A percentile compares a stretch with the other conserved stretches of the same genome.
Evolutionary conservation across 2,329 filamentous ascomycete genomes (phyloP).

Genomic region (Calonectria pseudoturangicola): DNA sequence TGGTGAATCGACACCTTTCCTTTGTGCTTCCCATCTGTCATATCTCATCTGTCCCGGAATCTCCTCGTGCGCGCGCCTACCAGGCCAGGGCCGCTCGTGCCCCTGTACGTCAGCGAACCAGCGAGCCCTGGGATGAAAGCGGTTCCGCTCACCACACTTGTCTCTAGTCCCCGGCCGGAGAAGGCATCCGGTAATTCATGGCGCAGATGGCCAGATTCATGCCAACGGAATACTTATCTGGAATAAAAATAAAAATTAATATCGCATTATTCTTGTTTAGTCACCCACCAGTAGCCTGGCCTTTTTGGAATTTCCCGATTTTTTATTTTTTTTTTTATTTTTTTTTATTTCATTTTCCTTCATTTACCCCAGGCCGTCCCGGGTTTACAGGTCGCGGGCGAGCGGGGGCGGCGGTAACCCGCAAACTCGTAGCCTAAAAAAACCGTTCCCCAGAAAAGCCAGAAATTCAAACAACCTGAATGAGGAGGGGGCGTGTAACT

Average conservation of each 20-base stretch:
- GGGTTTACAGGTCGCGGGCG: constrained; percentile 33
- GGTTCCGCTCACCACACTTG: constrained; percentile 36
- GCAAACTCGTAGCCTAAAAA: constrained; percentile 34
- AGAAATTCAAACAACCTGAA: constrained; percentile 4
- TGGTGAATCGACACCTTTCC: neutral
- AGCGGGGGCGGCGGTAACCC: constrained; percentile 32
- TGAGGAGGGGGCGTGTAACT: constrained; percentile 27
- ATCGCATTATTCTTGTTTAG: neutral
- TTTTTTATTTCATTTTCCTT: constrained; percentile 2
- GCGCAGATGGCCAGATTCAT: constrained; percentile 9
- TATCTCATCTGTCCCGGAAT: constrained; percentile 34
- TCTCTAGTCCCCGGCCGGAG: constrained; percentile 21
- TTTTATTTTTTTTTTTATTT: neutral
- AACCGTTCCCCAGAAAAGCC: constrained; percentile 36
- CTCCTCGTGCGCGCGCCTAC: constrained; percentile 36
- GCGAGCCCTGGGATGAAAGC: constrained; percentile 27
- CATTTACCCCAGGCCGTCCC: constrained; percentile 34
- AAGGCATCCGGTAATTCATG: constrained; percentile 16
- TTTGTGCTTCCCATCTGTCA: constrained; percentile 20
- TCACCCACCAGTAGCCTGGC: neutral
- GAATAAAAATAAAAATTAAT: constrained; percentile 15
- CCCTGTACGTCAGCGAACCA: constrained; percentile 31
- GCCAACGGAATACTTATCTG: neutral
- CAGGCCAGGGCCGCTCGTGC: constrained; percentile 15
- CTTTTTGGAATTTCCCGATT: neutral